Conservation (phyloP, 2,329 filamentous ascomycete genomes). For the Drechmeria coniospora region DNA sequence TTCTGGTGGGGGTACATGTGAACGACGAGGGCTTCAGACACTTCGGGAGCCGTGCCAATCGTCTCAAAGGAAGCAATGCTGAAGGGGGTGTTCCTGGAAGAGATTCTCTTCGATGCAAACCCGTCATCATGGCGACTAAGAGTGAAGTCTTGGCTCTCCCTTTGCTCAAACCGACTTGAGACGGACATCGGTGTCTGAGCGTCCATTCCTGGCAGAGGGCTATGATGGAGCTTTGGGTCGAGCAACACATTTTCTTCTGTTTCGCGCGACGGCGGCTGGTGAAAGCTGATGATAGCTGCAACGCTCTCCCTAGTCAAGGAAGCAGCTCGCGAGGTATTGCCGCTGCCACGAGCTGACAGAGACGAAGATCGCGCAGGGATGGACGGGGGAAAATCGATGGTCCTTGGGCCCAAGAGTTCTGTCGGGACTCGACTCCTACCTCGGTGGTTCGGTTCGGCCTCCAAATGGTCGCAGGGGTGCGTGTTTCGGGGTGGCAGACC, state of each 20-base stretch:
- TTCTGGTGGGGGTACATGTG: slow-evolving; percentile 51
- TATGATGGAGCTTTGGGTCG: neutral
- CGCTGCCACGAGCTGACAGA: slow-evolving; percentile 46
- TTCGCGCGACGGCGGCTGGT: slow-evolving; percentile 9
- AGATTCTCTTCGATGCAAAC: slow-evolving; percentile 35
- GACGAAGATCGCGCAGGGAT: slow-evolving; percentile 44
- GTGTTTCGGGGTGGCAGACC: slow-evolving; percentile 29
- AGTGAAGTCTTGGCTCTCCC: slow-evolving; percentile 16
- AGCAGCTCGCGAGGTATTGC: slow-evolving; percentile 30
- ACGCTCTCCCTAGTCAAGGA: slow-evolving; percentile 34
- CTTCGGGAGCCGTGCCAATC: slow-evolving; percentile 43
- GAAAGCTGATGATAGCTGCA: slow-evolving; percentile 33
- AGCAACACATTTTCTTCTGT: neutral
- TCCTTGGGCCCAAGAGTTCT: slow-evolving; percentile 34
- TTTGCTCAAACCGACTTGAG: slow-evolving; percentile 15
- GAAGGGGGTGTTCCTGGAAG: slow-evolving; percentile 45
- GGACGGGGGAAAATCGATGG: slow-evolving; percentile 43
- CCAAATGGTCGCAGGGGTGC: slow-evolving; percentile 21
- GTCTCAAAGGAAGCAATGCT: slow-evolving; percentile 46
- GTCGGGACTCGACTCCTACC: slow-evolving; percentile 27
- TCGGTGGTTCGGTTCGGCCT: slow-evolving; percentile 25
- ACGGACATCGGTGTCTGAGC: neutral
- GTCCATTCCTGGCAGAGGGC: neutral
- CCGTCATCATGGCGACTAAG: slow-evolving; percentile 36
- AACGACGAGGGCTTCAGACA: slow-evolving; percentile 47